These are phyloP conservation scores for Themeda triandra DNA, from an alignment of 176 grass and related monocot genomes.

Conservation along the genomic window DNA sequence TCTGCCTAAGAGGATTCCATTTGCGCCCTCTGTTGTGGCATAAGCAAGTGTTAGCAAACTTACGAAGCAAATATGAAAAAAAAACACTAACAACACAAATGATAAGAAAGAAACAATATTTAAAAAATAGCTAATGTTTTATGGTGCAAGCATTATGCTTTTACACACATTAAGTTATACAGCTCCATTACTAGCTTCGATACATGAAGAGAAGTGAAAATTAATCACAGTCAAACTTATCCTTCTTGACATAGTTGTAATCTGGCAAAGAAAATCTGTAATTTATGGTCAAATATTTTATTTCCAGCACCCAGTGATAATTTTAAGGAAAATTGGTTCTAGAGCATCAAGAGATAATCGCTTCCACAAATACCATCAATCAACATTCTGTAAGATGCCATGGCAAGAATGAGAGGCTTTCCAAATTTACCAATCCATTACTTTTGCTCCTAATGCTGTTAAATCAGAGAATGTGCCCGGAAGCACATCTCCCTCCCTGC, in stretches of 20 bases:
- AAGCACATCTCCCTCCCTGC: too few species aligned
- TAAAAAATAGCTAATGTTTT: background rate
- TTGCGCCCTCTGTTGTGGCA: conserved; percentile 77
- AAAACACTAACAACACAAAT: background rate
- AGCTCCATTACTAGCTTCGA: background rate
- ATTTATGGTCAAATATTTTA: background rate
- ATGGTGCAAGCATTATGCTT: background rate
- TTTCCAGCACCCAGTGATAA: background rate
- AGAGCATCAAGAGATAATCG: background rate
- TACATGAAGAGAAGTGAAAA: background rate
- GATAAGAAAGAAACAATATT: background rate
- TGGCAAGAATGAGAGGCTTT: background rate
- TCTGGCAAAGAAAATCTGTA: background rate
- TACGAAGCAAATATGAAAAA: conserved; percentile 1
- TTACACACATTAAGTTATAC: background rate
- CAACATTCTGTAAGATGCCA: background rate
- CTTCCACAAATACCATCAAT: background rate
- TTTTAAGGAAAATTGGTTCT: background rate
- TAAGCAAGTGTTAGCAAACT: conserved; percentile 18
- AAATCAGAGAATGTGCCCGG: background rate
- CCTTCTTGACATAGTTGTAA: background rate
- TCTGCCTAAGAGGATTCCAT: conserved; percentile 81
- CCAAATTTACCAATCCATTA: background rate
- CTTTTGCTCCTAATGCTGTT: background rate
- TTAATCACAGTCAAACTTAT: background rate